Conservation (phyloP, 164 flowering plant species). For the Pachysandra terminalis region DNA sequence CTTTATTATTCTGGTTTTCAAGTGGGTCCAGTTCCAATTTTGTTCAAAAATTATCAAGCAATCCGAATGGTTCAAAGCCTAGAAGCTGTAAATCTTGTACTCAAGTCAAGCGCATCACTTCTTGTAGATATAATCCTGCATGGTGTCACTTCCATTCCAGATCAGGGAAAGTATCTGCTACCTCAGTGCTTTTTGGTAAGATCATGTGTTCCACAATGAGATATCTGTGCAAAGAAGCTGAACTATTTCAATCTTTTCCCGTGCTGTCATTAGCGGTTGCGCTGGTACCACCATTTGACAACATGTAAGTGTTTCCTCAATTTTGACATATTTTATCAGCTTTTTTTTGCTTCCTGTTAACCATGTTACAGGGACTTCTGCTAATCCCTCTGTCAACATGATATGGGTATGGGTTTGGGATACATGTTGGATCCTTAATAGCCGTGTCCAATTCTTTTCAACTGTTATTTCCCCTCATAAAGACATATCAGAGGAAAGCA, state of each 20-base stretch:
- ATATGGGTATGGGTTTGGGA: too few relatives aligned
- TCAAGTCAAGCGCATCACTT: conserved; percentile 26
- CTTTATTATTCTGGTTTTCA: conserved; percentile 41
- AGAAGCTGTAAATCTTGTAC: conserved; percentile 23
- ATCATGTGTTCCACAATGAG: conserved; percentile 37
- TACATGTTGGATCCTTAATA: too few relatives aligned
- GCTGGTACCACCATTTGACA: conserved; percentile 58
- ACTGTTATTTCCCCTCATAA: too few relatives aligned
- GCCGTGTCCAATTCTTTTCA: too few relatives aligned
- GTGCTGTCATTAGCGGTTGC: conserved; percentile 72
- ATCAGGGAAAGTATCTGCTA: conserved; percentile 22
- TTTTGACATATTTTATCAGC: not conserved
- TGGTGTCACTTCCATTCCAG: conserved; percentile 27
- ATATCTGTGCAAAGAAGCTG: conserved; percentile 35
- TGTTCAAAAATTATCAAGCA: conserved; percentile 21
- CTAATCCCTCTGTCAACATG: too few relatives aligned
- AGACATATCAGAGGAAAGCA: too few relatives aligned
- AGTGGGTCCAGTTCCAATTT: conserved; percentile 31
- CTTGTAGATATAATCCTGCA: conserved; percentile 18
- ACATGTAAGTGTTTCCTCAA: conserved; percentile 46
- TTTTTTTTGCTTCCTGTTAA: not conserved
- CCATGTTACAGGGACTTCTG: too few relatives aligned
- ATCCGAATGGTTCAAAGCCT: conserved; percentile 18
- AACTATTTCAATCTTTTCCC: conserved; percentile 42
- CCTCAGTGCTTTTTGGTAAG: conserved; percentile 32